Base-by-base conservation (phyloP, 129 eudicot genomes). In the Escallonia rubra region DNA sequence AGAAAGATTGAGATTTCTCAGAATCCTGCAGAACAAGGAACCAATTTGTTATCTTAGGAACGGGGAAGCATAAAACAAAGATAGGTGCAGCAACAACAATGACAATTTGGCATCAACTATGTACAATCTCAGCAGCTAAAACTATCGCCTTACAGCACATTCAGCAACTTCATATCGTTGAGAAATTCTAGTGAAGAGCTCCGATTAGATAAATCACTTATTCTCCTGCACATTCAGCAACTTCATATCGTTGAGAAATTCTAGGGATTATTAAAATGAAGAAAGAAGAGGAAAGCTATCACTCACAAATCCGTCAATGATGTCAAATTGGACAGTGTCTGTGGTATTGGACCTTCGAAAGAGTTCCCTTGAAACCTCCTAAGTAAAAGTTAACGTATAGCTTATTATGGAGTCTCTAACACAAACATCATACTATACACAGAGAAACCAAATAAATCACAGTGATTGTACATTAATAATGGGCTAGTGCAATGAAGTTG, bases 331-430 rank as follows among this genome's bases (percentile, higher is more conserved):
- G 96, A 81, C 80, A 88, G 76, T 16, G 90, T 41, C 65, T 79
- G 15, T 72, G 98, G 98, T 83, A 91, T 85, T 34, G 90, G 80
- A 65, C 98, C 98, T 70, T 79, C 73, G 59, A 91, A 83, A 52
- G 96, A 72, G 74, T 83, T 91, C 65, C 98, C 96, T 71, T 88
- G 80, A 11, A 91, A 59, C 85, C 90, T 81, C 79, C 98, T 91
- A 84, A 48, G 59, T 9, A 64, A 52, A 73, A 69, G 65, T 65
- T 51, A 59, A 2, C 44, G 40, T 23, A 64, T 12, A 13, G 57
- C 38, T 53, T 41, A 59, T 42, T 41, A 41, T 34, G 3, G 41
- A 67, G 43, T 40, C 15, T 58, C 47, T 15, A n/a, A 47, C 34
- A 23, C 34, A 23, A 23, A 23, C 58, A 53, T 56, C 43, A 41